phyloP scores from a whole-genome alignment of 1,139 yeast species.

The Candida sp. region DNA sequence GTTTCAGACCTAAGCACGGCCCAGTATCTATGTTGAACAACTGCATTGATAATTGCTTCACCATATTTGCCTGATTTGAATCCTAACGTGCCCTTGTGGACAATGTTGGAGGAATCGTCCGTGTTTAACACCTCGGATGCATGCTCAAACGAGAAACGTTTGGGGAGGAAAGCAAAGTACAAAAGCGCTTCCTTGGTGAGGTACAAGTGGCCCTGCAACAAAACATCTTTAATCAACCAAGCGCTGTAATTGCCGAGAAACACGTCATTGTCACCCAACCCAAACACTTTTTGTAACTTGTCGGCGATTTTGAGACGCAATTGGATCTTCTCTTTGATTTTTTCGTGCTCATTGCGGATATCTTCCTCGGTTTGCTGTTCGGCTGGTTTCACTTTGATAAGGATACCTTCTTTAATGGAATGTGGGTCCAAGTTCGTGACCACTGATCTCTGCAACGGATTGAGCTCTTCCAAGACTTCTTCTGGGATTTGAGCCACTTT shows the following conservation, averaged over 20 bases:
- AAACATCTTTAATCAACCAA: constrained; percentile 83
- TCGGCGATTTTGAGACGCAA: constrained; percentile 37
- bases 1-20: constrained; percentile 75
- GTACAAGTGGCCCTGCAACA: constrained; percentile 85
- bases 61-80: constrained; percentile 52
- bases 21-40: constrained; percentile 61
- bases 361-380: constrained; percentile 11
- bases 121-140: constrained; percentile 10
- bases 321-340: constrained; percentile 16
- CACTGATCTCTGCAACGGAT: constrained; percentile 41
- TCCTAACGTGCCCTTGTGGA: constrained; percentile 53
- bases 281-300: constrained; percentile 40
- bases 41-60: constrained; percentile 39
- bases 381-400: constrained; percentile 20
- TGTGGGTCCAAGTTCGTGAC: constrained; percentile 36
- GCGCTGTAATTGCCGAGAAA: constrained; percentile 65
- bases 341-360: constrained; percentile 15
- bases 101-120: constrained; percentile 35
- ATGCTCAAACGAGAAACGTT: constrained; percentile 22
- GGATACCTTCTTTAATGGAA: constrained; percentile 22
- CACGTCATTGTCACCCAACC: constrained; percentile 51
- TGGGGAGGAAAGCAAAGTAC: constrained; percentile 86
- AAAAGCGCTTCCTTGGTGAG: constrained; percentile 67
- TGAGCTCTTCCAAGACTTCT: constrained; percentile 12
- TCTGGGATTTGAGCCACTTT: constrained; percentile 5